phyloP scores from a whole-genome alignment of 352 stramenopile genomes.

The Pythium aristosporum region DNA sequence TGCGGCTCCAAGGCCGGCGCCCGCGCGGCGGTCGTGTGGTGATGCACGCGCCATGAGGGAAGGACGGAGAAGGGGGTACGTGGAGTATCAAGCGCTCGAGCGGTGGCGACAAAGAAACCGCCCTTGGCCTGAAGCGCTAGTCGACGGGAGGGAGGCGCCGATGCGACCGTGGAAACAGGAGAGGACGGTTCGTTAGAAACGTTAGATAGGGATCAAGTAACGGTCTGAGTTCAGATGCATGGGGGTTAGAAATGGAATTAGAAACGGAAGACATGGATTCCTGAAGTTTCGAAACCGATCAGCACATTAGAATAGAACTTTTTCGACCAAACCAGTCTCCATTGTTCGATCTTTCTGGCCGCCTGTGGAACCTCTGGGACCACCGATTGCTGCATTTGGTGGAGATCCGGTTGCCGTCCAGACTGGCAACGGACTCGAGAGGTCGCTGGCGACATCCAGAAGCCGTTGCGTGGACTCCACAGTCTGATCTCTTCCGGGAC shows the following conservation, averaged over 20 bases:
- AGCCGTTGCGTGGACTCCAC: not conserved
- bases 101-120: not conserved
- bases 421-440: not conserved
- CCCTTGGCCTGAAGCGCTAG: not conserved
- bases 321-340: too few relatives aligned
- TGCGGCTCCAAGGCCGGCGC: not conserved
- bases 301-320: too few relatives aligned
- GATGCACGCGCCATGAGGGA: not conserved
- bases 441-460: too few relatives aligned
- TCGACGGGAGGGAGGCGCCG: not conserved
- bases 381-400: not conserved
- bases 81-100: not conserved
- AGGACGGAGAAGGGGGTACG: not conserved
- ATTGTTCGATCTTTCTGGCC: too few relatives aligned
- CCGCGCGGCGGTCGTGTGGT: not conserved
- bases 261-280: conserved; percentile 7
- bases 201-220: not conserved
- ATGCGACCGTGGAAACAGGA: not conserved
- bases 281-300: conserved; percentile 13
- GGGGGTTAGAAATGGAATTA: not conserved
- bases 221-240: conserved; percentile 2
- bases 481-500: not conserved
- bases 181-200: not conserved
- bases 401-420: not conserved
- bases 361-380: too few relatives aligned